Evolutionary conservation across 805 yeast genomes (phyloP).

Genomic region (Torulaspora microellipsoides): DNA sequence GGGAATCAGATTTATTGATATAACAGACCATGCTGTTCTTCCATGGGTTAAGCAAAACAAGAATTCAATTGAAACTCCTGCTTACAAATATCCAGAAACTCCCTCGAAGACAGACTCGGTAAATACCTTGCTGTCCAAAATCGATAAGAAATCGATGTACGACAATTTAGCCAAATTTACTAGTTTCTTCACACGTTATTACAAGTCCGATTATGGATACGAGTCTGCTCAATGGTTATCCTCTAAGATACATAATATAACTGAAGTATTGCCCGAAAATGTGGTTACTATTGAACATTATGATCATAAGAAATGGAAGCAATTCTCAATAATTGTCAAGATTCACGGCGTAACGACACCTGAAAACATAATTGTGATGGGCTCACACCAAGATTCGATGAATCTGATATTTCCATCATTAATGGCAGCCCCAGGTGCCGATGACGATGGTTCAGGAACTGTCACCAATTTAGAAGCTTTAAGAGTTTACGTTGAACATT

Average conservation of each 20-base stretch:
- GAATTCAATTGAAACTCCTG: slow-evolving; percentile 24
- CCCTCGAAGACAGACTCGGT: slow-evolving; percentile 40
- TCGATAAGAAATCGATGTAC: slow-evolving; percentile 47
- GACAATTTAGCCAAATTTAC: slow-evolving; percentile 57
- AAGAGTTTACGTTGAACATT: slow-evolving; percentile 47
- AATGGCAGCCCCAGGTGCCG: slow-evolving; percentile 87
- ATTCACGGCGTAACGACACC: slow-evolving; percentile 46
- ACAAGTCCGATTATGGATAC: slow-evolving; percentile 64
- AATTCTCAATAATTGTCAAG: slow-evolving; percentile 66
- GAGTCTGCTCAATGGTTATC: slow-evolving; percentile 70
- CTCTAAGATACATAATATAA: slow-evolving; percentile 38
- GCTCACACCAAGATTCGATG: slow-evolving; percentile 86
- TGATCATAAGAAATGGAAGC: slow-evolving; percentile 68
- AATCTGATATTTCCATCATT: slow-evolving; percentile 66
- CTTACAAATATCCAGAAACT: slow-evolving; percentile 48
- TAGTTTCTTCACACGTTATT: slow-evolving; percentile 70
- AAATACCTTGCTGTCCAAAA: slow-evolving; percentile 37
- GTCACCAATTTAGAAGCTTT: slow-evolving; percentile 73
- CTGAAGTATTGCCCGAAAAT: slow-evolving; percentile 27
- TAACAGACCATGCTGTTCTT: slow-evolving; percentile 42
- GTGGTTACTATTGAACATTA: slow-evolving; percentile 46
- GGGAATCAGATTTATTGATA: slow-evolving; percentile 58
- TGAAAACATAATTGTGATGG: slow-evolving; percentile 59
- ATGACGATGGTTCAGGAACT: slow-evolving; percentile 90
- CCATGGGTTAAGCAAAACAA: slow-evolving; percentile 20